phyloP scores from a whole-genome alignment of 768 basidiomycete species.

The Cystobasidiopsis lactophilus region DNA sequence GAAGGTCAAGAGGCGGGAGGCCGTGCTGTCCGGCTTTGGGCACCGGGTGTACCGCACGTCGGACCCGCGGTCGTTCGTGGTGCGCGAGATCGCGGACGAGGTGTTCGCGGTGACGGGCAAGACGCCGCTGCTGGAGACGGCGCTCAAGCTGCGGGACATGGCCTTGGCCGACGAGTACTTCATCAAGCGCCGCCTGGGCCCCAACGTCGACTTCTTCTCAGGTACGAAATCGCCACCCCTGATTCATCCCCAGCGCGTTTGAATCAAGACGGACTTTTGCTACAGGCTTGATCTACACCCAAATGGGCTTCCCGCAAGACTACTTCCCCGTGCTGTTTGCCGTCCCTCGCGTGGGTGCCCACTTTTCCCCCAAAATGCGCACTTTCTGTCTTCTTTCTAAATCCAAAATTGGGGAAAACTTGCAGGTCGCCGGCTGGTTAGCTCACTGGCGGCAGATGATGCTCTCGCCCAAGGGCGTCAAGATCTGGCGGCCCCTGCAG shows the following conservation, averaged over 20 bases:
- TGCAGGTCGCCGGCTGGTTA: neutral
- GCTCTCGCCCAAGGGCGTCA: constrained; percentile 68
- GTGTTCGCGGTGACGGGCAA: constrained; percentile 49
- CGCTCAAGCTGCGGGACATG: constrained; percentile 66
- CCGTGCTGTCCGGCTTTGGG: constrained; percentile 72
- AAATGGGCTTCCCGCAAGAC: constrained; percentile 69
- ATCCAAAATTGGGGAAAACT: neutral
- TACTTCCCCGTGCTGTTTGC: constrained; percentile 87
- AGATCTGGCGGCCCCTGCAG: constrained; percentile 38
- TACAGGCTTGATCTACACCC: neutral
- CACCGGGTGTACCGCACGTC: constrained; percentile 67
- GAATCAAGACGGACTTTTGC: too few relatives aligned
- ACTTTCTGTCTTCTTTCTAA: too few relatives aligned
- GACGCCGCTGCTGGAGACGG: constrained; percentile 66
- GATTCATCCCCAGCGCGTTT: too few relatives aligned
- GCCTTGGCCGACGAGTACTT: constrained; percentile 86
- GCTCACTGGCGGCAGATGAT: constrained; percentile 42
- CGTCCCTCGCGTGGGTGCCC: constrained; percentile 55
- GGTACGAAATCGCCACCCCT: neutral
- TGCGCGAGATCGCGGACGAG: constrained; percentile 71
- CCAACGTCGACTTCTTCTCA: constrained; percentile 52
- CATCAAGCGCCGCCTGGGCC: constrained; percentile 51
- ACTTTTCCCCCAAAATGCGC: constrained; percentile 67
- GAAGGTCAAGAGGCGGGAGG: constrained; percentile 67
- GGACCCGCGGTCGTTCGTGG: constrained; percentile 74